Evolutionary conservation across 208 protist genomes (phyloP).

Genomic region (Phytomonas sp.): DNA sequence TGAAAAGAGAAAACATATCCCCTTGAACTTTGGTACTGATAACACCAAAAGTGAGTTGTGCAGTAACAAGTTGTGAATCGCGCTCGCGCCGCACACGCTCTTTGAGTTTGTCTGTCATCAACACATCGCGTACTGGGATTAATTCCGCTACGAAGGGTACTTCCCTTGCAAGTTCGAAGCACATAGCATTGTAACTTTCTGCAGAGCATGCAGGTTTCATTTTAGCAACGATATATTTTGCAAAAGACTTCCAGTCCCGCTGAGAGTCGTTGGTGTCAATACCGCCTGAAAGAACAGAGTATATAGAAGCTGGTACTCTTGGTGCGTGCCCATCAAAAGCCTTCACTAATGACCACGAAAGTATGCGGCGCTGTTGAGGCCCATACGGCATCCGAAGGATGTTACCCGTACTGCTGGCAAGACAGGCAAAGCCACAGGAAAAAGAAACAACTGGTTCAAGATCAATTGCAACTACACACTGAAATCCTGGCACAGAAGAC

Average conservation of each 20-base stretch:
- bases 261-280: conserved; percentile 61
- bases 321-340: conserved; percentile 72
- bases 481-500: conserved; percentile 43
- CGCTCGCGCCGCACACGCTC: conserved; percentile 61
- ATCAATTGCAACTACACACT: conserved; percentile 74
- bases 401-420: conserved; percentile 80
- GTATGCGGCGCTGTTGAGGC: conserved; percentile 56
- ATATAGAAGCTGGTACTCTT: conserved; percentile 26
- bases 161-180: conserved; percentile 65
- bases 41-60: conserved; percentile 48
- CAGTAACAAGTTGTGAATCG: conserved; percentile 63
- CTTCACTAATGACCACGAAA: conserved; percentile 43
- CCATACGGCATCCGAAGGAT: conserved; percentile 65
- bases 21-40: conserved; percentile 73
- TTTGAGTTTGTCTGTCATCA: conserved; percentile 36
- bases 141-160: conserved; percentile 75
- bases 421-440: conserved; percentile 46
- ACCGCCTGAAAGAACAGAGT: conserved; percentile 58
- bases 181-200: conserved; percentile 19
- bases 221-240: conserved; percentile 62
- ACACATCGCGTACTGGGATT: conserved; percentile 66
- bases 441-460: conserved; percentile 65
- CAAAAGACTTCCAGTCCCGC: conserved; percentile 83
- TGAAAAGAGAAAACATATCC: conserved; percentile 86
- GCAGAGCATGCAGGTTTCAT: conserved; percentile 38